Evolutionary conservation across 192 early-diverging fungal genomes (phyloP).

Genomic region (Podila clonocystis): DNA sequence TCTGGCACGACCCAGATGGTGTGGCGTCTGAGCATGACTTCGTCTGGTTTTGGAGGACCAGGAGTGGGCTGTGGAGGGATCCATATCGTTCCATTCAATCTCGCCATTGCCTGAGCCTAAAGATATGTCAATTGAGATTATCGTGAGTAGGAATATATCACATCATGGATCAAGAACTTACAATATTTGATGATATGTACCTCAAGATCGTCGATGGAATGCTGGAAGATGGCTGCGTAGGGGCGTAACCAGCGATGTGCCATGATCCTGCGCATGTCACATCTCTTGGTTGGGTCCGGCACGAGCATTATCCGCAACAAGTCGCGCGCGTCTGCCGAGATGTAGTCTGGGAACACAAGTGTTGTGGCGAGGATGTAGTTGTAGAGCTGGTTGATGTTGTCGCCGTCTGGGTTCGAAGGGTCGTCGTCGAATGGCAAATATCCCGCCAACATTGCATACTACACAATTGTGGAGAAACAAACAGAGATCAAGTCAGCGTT

Average conservation of each 20-base stretch:
- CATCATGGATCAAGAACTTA: neutral
- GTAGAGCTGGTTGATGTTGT: conserved; percentile 88
- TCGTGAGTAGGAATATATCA: neutral
- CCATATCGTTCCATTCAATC: conserved; percentile 35
- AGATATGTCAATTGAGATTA: no score
- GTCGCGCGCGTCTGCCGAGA: conserved; percentile 79
- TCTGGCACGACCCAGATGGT: conserved; percentile 35
- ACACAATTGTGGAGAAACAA: neutral
- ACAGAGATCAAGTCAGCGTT: neutral
- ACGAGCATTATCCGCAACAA: conserved; percentile 91
- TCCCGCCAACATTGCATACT: conserved; percentile 90
- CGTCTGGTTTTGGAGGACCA: conserved; percentile 13
- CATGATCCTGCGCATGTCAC: conserved; percentile 80
- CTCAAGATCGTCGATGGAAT: conserved; percentile 45
- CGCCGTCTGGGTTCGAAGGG: conserved; percentile 88
- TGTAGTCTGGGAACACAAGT: conserved; percentile 88
- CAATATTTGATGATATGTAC: conserved; percentile 1
- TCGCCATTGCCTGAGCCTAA: conserved; percentile 44
- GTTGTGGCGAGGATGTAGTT: conserved; percentile 86
- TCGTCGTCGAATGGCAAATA: conserved; percentile 94
- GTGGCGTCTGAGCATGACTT: conserved; percentile 22
- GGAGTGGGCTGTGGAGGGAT: conserved; percentile 21
- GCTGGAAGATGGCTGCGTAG: conserved; percentile 58
- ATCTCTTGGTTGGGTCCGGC: conserved; percentile 84
- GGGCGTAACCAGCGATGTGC: conserved; percentile 73